Evolutionary conservation across 805 yeast species (phyloP), one percentile per base, ranked within the genome.

Genomic region (Wickerhamiella lipophila): DNA sequence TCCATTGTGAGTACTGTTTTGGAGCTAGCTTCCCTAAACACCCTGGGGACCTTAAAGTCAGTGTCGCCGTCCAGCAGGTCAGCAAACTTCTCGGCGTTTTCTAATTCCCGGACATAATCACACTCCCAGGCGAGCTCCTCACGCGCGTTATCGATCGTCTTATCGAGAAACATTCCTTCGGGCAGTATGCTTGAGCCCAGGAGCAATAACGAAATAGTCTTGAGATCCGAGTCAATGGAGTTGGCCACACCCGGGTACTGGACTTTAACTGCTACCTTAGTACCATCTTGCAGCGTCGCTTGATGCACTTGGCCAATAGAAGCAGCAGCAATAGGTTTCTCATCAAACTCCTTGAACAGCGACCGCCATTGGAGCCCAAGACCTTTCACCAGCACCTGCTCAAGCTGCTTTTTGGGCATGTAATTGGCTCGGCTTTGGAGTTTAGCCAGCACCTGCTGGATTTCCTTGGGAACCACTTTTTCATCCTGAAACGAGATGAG

Each of bases 161-260:
- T 83, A 56, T 92, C 97, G 41, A 94, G 72, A 60, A 86, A 92
- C 56, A 92, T 70, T 0, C 98, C 98, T 42, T 83, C 81, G 16
- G 98, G 98, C 41, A 92, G 70, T 52, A 92, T 66, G 23, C 86
- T 71, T 13, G 95, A 82, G 2, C 96, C 96, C 3, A 94, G 80
- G 56, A 92, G 68, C 30, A 92, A 69, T 73, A 88, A 69, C 52
- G 87, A 65, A 49, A 92, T 68, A 56, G 87, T 87, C 65, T 84
- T 92, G 64, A 92, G 74, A 64, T 92, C 98, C 1, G 95, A 83
- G 64, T 92, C 96, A 58, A 92, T 92, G 25, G 94, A 81, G 54
- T 83, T 79, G 18, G 83, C 92, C 11, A 92, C 97, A 7, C 98
- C 98, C 0, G 98, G 98, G 59, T 92, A 92, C 65, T 92, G 98